Conservation (phyloP, 2,329 filamentous ascomycete genomes). For the Cladophialophora carrionii region DNA sequence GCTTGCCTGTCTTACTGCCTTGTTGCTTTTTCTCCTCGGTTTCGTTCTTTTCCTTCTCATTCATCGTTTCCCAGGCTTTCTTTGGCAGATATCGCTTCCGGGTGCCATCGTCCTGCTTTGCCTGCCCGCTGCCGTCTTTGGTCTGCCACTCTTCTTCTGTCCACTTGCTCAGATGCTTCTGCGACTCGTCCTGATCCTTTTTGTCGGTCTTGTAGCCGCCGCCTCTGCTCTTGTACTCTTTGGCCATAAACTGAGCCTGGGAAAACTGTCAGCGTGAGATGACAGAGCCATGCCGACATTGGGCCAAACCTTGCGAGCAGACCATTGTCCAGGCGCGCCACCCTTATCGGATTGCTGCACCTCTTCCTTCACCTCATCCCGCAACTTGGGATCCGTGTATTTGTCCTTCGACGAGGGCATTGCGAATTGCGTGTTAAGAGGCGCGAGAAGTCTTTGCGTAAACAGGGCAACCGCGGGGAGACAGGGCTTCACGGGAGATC, state of each 20-base stretch:
- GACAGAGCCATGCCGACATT: neutral
- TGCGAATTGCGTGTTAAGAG: neutral
- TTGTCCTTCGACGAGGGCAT: neutral
- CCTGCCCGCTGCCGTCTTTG: conserved; percentile 51
- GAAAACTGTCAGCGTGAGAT: neutral
- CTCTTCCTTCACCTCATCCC: neutral
- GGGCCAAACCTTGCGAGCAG: neutral
- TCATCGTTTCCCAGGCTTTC: neutral
- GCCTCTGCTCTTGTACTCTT: conserved; percentile 54
- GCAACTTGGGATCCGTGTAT: neutral
- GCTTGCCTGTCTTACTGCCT: conserved; percentile 49
- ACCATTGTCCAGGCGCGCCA: neutral
- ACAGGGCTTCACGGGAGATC: neutral
- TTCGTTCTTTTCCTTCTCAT: neutral
- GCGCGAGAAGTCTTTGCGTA: neutral
- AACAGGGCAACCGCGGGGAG: neutral
- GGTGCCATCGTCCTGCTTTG: conserved; percentile 51
- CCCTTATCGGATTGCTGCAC: neutral
- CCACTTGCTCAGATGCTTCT: conserved; percentile 53
- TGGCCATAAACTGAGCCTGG: conserved; percentile 53
- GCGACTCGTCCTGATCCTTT: conserved; percentile 49
- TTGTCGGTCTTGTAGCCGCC: conserved; percentile 54
- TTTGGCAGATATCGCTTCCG: neutral
- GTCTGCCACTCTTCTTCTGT: conserved; percentile 56
- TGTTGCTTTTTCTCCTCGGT: neutral